Base-by-base conservation (phyloP, 2,329 filamentous ascomycete species). In the Purpureocillium takamizusanense region DNA sequence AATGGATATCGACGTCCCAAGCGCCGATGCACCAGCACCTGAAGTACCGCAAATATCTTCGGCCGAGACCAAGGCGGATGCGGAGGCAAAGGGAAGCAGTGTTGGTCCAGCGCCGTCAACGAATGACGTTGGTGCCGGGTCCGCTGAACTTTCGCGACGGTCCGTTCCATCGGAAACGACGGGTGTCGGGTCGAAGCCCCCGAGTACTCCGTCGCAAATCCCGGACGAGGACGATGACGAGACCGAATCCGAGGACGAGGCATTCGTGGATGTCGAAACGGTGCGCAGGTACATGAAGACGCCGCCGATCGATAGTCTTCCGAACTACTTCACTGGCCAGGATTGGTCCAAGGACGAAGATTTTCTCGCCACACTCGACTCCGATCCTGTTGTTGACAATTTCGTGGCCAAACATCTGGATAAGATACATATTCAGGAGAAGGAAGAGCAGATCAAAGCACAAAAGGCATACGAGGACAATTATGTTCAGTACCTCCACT, bases 171-270 rank as follows among this genome's bases (percentile, higher is more conserved):
- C 51, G 18, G 57, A 58, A 42, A 52, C 50, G 5, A 51, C 46
- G 7, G 59, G 60, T 34, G 38, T 41, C n/a, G 50, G 39, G 21
- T 55, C 56, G n/a, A 65, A 51, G 23, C 51, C 53, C 6, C 61
- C 62, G 0, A 72, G 63, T 42, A 73, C 65, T 7, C 68, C 70
- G 4, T 73, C 70, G 4, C 69, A 67, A 31, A 59, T 64, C 23
- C 63, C 64, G 23, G 66, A 70, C 14, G 67, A 71, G 29, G 69
- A 71, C 36, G 71, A 70, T 25, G 63, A 74, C 36, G 69, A 70
- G 35, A 75, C 72, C 3, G 72, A 76, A 43, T 66, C 72, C 7
- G 73, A 77, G 36, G 71, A 70, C 31, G 63, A 72, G 29, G 65
- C 72, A n/a, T 65, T 62, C 29, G 60, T 68, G 43, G 65, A 65